Conservation (phyloP, 202 grass and related monocot genomes). For the Tripidium arundinaceum region DNA sequence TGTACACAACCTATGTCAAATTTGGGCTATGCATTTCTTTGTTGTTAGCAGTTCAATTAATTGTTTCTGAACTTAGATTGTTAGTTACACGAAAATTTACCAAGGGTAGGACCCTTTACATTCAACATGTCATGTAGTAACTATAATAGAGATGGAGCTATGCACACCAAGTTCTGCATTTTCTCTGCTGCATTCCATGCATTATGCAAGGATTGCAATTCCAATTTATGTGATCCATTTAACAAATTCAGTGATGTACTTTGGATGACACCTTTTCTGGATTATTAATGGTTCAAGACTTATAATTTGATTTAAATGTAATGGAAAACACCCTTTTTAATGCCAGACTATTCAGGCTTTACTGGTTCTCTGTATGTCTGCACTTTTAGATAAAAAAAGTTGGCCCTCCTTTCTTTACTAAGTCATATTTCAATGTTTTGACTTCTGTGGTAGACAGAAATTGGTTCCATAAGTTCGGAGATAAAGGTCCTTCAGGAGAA, state of each 20-base stretch:
- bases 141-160: not conserved
- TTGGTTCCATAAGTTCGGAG: constrained; percentile 98
- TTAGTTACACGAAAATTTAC: constrained; percentile 3
- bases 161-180: not conserved
- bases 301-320: constrained; percentile 1
- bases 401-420: constrained; percentile 22
- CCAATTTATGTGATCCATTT: constrained; percentile 13
- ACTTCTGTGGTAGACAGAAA: constrained; percentile 89
- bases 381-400: constrained; percentile 3
- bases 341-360: not conserved
- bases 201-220: not conserved
- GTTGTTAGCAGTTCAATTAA: not conserved
- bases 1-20: constrained; percentile 10
- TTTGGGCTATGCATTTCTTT: not conserved
- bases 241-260: not conserved
- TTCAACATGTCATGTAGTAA: not conserved
- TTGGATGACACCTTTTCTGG: not conserved
- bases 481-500: constrained; percentile 98
- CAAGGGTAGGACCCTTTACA: not conserved
- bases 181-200: not conserved
- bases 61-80: constrained; percentile 8
- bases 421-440: constrained; percentile 44
- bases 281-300: not conserved
- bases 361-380: not conserved
- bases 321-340: not conserved